phyloP scores from a whole-genome alignment of 2,329 filamentous ascomycete species.

The Sclerotinia trifoliorum region DNA sequence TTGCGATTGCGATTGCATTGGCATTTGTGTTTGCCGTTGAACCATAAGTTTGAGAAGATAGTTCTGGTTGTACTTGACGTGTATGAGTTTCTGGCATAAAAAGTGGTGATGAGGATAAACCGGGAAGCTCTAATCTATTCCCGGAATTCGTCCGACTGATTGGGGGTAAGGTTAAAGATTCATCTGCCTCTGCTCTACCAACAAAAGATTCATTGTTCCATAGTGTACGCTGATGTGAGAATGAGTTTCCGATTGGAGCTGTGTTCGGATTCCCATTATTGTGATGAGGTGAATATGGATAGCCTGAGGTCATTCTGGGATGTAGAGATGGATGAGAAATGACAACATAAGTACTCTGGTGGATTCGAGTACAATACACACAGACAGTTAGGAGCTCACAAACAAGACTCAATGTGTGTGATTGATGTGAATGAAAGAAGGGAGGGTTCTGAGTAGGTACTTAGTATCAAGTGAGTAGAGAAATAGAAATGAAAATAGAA shows the following conservation, averaged over 20 bases:
- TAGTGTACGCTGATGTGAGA: neutral
- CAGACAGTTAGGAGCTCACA: neutral
- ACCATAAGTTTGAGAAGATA: neutral
- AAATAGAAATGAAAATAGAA: neutral
- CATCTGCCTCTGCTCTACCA: neutral
- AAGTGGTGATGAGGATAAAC: constrained; percentile 9
- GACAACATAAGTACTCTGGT: neutral
- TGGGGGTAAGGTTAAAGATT: constrained; percentile 18
- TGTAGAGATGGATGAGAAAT: constrained; percentile 25
- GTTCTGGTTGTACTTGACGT: constrained; percentile 3
- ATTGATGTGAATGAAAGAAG: neutral
- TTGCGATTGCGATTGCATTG: neutral
- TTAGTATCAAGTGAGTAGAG: neutral
- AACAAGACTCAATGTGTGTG: constrained; percentile 20
- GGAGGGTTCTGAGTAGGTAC: neutral
- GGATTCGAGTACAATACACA: constrained; percentile 19
- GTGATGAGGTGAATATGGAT: constrained; percentile 7
- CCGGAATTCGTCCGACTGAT: neutral
- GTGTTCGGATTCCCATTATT: constrained; percentile 11
- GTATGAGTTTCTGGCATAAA: constrained; percentile 13
- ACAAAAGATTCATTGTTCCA: constrained; percentile 8
- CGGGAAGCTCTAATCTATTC: constrained; percentile 1
- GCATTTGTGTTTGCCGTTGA: neutral
- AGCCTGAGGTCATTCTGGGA: constrained; percentile 20
- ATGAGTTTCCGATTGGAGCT: neutral